Evolutionary conservation across 2,329 filamentous ascomycete genomes (phyloP).

Genomic region (Exophiala aquamarina): DNA sequence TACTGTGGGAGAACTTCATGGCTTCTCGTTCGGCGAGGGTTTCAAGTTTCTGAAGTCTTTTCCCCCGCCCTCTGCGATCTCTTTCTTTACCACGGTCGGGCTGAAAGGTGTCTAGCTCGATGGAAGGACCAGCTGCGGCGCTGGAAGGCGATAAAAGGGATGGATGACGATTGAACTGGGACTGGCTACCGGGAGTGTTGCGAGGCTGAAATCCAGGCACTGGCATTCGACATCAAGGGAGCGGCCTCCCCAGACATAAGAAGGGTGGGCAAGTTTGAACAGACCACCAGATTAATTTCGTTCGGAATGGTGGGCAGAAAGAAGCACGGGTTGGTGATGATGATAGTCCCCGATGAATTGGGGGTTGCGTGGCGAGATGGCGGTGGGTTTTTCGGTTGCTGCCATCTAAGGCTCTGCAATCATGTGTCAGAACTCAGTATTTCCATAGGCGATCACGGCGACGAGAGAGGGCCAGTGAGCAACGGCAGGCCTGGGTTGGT

Average conservation of each 20-base stretch:
- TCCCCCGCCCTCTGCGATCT: constrained; percentile 11
- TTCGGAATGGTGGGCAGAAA: too few species aligned
- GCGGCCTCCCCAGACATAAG: background rate
- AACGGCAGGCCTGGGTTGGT: too few species aligned
- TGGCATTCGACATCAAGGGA: constrained; percentile 1
- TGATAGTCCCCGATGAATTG: too few species aligned
- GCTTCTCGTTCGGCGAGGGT: constrained; percentile 28
- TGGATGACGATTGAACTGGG: constrained; percentile 4
- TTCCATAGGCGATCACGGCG: too few species aligned
- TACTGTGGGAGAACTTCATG: constrained; percentile 99
- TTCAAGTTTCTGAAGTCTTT: constrained; percentile 26
- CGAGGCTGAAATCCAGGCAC: background rate
- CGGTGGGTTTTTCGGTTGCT: too few species aligned
- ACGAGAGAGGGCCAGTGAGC: too few species aligned
- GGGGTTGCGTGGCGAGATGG: too few species aligned
- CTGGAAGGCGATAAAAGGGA: background rate
- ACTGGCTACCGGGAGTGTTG: constrained; percentile 6
- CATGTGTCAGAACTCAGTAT: too few species aligned
- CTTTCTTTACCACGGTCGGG: background rate
- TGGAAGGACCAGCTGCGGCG: constrained; percentile 9
- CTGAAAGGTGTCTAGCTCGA: constrained; percentile 21
- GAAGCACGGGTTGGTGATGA: too few species aligned
- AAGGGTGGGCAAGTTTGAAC: background rate
- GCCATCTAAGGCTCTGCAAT: too few species aligned
- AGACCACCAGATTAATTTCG: too few species aligned